Conservation (phyloP, 495 filamentous ascomycete species). For the Emericellopsis terricola region DNA sequence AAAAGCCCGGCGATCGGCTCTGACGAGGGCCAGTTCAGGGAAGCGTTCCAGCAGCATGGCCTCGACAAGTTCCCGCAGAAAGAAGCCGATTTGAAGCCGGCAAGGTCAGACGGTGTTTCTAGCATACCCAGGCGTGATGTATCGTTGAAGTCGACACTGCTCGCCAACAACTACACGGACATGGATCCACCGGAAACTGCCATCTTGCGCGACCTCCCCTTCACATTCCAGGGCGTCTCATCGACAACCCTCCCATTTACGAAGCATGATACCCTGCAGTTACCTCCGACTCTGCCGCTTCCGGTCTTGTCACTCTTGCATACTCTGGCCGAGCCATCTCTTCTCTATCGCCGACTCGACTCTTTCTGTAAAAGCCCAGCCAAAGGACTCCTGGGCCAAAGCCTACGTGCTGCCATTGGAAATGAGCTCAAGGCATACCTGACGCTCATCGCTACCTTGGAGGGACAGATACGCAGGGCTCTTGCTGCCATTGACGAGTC, state of each 20-base stretch:
- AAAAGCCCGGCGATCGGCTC: constrained; percentile 7
- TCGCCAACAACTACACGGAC: constrained; percentile 31
- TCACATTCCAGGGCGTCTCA: constrained; percentile 83
- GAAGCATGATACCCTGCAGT: constrained; percentile 40
- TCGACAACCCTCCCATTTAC: constrained; percentile 67
- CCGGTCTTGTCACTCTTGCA: constrained; percentile 80
- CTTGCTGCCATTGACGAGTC: constrained; percentile 46
- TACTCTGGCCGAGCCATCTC: constrained; percentile 77
- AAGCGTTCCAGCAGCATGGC: constrained; percentile 37
- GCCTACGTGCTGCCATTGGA: constrained; percentile 75
- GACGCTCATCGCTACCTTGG: constrained; percentile 78
- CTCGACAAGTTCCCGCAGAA: constrained; percentile 21
- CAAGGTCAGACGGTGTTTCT: constrained; percentile 5
- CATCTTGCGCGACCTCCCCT: constrained; percentile 82
- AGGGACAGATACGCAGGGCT: constrained; percentile 81
- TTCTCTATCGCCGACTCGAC: constrained; percentile 67
- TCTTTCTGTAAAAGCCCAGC: constrained; percentile 56
- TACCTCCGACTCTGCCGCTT: constrained; percentile 63
- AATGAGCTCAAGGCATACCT: constrained; percentile 79
- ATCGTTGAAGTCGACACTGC: constrained; percentile 28
- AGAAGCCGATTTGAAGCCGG: background rate
- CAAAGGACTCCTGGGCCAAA: constrained; percentile 67
- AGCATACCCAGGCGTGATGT: constrained; percentile 18
- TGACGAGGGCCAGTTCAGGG: constrained; percentile 26
- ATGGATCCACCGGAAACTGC: constrained; percentile 44